A percentile compares a stretch with the other conserved stretches of the same genome.
phyloP scores from a whole-genome alignment of 495 filamentous ascomycete species.

The Venustampulla echinocandica region DNA sequence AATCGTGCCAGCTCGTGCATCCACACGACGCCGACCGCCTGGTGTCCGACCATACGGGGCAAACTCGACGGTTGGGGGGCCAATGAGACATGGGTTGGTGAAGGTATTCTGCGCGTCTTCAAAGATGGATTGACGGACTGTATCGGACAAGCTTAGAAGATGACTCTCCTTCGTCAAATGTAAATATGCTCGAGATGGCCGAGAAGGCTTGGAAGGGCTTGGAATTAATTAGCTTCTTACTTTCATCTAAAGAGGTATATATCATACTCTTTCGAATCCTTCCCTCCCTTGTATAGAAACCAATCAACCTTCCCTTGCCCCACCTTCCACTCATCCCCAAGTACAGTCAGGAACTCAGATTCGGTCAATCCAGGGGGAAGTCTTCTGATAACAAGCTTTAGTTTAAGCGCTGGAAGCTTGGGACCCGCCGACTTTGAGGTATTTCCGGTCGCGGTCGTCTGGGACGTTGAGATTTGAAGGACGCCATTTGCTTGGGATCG shows the following conservation, averaged over 20 bases:
- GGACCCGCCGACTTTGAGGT: conserved; percentile 36
- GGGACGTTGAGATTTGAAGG: conserved; percentile 48
- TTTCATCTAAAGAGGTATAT: conserved; percentile 7
- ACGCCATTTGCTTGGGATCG: conserved; percentile 45
- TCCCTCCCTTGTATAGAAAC: conserved; percentile 68
- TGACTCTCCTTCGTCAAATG: conserved; percentile 56
- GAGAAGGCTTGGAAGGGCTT: conserved; percentile 70
- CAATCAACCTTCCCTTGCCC: conserved; percentile 78
- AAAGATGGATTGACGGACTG: conserved; percentile 55
- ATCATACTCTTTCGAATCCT: conserved; percentile 80
- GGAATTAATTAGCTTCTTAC: conserved; percentile 12
- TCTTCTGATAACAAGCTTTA: conserved; percentile 80
- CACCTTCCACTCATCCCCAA: conserved; percentile 78
- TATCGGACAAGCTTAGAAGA: conserved; percentile 52
- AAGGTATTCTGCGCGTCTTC: conserved; percentile 64
- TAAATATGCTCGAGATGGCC: conserved; percentile 69
- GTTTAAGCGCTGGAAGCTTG: conserved; percentile 53
- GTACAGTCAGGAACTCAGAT: conserved; percentile 58
- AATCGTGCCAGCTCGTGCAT: conserved; percentile 86
- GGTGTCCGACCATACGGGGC: conserved; percentile 76
- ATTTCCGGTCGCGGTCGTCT: conserved; percentile 41
- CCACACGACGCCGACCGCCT: conserved; percentile 57
- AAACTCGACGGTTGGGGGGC: conserved; percentile 70
- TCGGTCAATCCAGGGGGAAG: conserved; percentile 81
- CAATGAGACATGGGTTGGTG: conserved; percentile 58